Conservation (phyloP, 805 yeast species). For the Lipomyces yamadae region DNA sequence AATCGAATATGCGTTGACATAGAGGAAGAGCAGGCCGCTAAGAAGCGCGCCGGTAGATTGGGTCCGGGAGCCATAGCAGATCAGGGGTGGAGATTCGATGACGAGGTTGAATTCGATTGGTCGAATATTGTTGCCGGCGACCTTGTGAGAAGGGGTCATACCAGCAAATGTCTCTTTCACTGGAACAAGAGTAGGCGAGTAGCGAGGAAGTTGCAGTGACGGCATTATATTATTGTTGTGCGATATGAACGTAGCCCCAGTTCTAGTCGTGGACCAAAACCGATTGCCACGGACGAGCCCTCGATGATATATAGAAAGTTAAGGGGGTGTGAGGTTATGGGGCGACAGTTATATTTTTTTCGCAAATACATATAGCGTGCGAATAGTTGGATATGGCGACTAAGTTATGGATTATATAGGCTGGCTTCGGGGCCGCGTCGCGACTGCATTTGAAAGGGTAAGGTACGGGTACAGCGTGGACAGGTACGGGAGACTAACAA, state of each 20-base stretch:
- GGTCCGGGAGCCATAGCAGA: slow-evolving; percentile 75
- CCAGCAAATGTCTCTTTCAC: slow-evolving; percentile 5
- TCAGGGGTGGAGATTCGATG: slow-evolving; percentile 89
- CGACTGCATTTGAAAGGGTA: neutral
- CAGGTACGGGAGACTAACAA: neutral
- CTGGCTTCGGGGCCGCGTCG: neutral
- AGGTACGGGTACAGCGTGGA: neutral
- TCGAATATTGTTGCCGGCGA: slow-evolving; percentile 6
- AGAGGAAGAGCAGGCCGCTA: slow-evolving; percentile 74
- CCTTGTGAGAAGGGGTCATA: neutral
- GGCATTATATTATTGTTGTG: neutral
- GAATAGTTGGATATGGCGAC: neutral
- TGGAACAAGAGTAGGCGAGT: slow-evolving; percentile 5
- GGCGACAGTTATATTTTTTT: neutral
- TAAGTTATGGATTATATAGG: neutral
- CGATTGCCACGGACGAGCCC: neutral
- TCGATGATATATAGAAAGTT: neutral
- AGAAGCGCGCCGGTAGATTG: slow-evolving; percentile 86
- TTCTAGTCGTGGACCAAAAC: neutral
- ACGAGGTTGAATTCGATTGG: slow-evolving; percentile 60
- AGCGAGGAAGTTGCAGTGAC: slow-evolving; percentile 13
- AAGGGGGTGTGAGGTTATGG: neutral
- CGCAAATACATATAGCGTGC: neutral
- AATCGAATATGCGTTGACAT: slow-evolving; percentile 51
- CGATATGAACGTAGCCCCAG: neutral